phyloP scores from a whole-genome alignment of 352 stramenopile species.

The Pythium brassicae region DNA sequence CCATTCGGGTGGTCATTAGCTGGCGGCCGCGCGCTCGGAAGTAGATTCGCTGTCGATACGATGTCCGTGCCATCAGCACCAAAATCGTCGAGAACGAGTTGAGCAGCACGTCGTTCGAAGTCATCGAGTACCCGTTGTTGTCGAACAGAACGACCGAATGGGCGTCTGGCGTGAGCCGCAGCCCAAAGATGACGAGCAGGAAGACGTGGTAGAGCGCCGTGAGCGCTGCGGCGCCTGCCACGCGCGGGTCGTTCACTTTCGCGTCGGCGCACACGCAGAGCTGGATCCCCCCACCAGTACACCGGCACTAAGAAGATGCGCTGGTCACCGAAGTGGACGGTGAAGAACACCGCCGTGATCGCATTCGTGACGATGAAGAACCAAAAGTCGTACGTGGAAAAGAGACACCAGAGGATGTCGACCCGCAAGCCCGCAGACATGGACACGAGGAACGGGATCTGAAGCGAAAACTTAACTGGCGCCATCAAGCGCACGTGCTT shows the following conservation, averaged over 20 bases:
- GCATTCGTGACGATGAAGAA: slow-evolving; percentile 22
- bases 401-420: slow-evolving; percentile 22
- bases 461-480: slow-evolving; percentile 9
- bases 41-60: slow-evolving; percentile 16
- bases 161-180: background rate
- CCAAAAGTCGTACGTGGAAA: slow-evolving; percentile 35
- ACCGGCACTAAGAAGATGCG: slow-evolving; percentile 4
- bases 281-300: slow-evolving; percentile 8
- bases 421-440: background rate
- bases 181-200: slow-evolving; percentile 3
- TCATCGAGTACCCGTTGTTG: background rate
- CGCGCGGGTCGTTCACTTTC: background rate
- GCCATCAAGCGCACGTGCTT: slow-evolving; percentile 2
- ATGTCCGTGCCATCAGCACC: slow-evolving; percentile 20
- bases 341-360: slow-evolving; percentile 5
- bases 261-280: slow-evolving; percentile 6
- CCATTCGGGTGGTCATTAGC: slow-evolving; percentile 6
- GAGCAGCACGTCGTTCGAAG: slow-evolving; percentile 16
- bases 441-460: slow-evolving; percentile 8
- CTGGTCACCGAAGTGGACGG: slow-evolving; percentile 1
- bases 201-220: slow-evolving; percentile 8
- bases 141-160: background rate
- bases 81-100: slow-evolving; percentile 24
- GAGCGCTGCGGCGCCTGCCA: background rate
- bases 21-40: slow-evolving; percentile 11